These are phyloP conservation scores for Schizosaccharomyces japonicus DNA, from an alignment of 805 yeast genomes.

Conservation along the genomic window DNA sequence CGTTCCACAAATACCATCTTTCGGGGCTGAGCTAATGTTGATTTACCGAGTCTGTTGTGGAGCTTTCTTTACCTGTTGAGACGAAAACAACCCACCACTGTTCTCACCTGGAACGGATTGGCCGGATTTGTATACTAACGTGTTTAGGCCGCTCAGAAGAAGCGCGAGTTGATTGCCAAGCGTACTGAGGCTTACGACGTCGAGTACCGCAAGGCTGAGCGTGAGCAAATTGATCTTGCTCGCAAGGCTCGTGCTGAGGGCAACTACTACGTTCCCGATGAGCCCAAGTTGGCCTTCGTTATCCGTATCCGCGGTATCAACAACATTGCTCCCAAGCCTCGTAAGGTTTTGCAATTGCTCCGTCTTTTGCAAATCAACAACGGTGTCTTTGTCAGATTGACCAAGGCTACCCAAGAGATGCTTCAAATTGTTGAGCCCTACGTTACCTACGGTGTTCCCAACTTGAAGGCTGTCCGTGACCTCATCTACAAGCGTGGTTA, in stretches of 20 bases:
- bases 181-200: slow-evolving; percentile 85
- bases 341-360: slow-evolving; percentile 56
- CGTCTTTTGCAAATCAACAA: slow-evolving; percentile 60
- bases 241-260: slow-evolving; percentile 87
- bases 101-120: no score
- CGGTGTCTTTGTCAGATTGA: slow-evolving; percentile 54
- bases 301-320: slow-evolving; percentile 59
- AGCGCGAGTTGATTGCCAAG: slow-evolving; percentile 44
- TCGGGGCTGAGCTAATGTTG: no score
- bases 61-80: no score
- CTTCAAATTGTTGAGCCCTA: slow-evolving; percentile 60
- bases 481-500: slow-evolving; percentile 63
- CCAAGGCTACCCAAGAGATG: slow-evolving; percentile 60
- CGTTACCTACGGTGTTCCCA: slow-evolving; percentile 66
- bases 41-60: no score
- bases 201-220: slow-evolving; percentile 76
- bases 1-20: no score
- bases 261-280: slow-evolving; percentile 68
- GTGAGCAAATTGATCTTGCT: slow-evolving; percentile 52
- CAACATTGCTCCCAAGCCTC: slow-evolving; percentile 63
- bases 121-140: slow-evolving; percentile 5
- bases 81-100: no score
- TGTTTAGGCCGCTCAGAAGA: slow-evolving; percentile 23
- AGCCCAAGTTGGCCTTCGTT: slow-evolving; percentile 44
- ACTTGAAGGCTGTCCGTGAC: slow-evolving; percentile 45